These are phyloP conservation scores for Agarophyton chilense DNA, from an alignment of 23 red algal genomes.

Conservation along the genomic window DNA sequence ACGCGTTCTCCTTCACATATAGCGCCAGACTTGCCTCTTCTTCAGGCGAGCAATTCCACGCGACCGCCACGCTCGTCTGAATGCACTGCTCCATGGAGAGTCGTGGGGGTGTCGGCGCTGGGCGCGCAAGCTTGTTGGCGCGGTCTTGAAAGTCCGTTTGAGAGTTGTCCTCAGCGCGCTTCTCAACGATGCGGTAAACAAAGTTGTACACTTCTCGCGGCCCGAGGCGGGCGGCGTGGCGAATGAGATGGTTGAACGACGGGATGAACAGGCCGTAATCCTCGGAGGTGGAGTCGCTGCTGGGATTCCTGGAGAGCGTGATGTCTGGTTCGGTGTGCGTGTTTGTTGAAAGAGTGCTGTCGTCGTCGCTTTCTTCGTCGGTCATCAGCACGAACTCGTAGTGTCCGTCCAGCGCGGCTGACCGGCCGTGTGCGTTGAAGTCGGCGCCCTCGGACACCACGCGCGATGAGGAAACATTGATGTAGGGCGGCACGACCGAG, in stretches of 20 bases:
- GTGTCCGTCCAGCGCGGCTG: slow-evolving; percentile 3
- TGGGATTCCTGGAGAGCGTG: background rate
- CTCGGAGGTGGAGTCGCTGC: background rate
- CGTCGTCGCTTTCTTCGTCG: slow-evolving; percentile 16
- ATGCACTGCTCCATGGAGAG: background rate
- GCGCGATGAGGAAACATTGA: slow-evolving; percentile 37
- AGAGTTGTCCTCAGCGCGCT: background rate
- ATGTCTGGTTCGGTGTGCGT: background rate
- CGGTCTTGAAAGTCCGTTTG: background rate
- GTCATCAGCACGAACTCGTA: slow-evolving; percentile 61
- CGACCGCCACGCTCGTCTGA: slow-evolving; percentile 49
- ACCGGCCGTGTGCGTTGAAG: background rate
- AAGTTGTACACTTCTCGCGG: slow-evolving; percentile 61
- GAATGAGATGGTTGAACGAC: slow-evolving; percentile 33
- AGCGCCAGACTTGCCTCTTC: background rate
- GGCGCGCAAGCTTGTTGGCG: background rate
- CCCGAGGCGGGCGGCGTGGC: slow-evolving; percentile 32
- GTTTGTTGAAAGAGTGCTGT: background rate
- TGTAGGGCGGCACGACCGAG: slow-evolving; percentile 52
- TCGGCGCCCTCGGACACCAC: background rate
- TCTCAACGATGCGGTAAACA: slow-evolving; percentile 40
- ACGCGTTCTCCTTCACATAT: background rate
- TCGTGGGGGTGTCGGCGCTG: background rate
- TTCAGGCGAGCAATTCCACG: slow-evolving; percentile 48
- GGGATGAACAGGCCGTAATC: slow-evolving; percentile 68